phyloP scores from a whole-genome alignment of 75 land plant species.

The Chamaecyparis obtusa region DNA sequence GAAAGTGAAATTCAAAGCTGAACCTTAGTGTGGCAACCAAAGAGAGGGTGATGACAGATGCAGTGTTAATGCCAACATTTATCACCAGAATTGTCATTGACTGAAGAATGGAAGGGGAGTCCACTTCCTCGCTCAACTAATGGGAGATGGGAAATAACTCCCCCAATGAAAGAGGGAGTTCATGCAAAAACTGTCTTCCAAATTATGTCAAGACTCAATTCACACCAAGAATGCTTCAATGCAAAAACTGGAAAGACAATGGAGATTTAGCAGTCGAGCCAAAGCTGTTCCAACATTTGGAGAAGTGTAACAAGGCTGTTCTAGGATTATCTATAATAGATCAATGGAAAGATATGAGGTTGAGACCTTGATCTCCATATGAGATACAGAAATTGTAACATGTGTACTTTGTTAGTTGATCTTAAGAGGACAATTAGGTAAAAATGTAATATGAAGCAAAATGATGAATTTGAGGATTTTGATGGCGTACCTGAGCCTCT shows the following conservation, averaged over 20 bases:
- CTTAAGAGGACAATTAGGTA: neutral
- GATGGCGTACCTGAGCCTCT: slow-evolving; percentile 83
- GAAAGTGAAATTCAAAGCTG: neutral
- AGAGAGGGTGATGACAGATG: neutral
- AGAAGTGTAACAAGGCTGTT: neutral
- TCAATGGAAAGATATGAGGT: neutral
- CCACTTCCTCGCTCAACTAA: too few relatives aligned
- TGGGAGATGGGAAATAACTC: too few relatives aligned
- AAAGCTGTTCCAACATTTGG: neutral
- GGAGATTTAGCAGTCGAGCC: neutral
- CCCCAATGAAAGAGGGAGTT: neutral
- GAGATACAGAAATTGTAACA: neutral
- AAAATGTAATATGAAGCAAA: neutral
- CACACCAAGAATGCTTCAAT: neutral
- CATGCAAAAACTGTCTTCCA: neutral
- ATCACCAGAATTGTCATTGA: neutral
- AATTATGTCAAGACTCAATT: neutral
- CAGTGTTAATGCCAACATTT: neutral
- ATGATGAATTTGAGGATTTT: neutral
- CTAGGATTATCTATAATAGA: neutral
- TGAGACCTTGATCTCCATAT: neutral
- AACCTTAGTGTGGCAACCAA: neutral
- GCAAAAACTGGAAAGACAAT: neutral
- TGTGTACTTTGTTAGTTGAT: neutral
- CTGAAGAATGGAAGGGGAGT: neutral